phyloP scores from a whole-genome alignment of 2,329 filamentous ascomycete genomes.

The Chaetomium strumarium region DNA sequence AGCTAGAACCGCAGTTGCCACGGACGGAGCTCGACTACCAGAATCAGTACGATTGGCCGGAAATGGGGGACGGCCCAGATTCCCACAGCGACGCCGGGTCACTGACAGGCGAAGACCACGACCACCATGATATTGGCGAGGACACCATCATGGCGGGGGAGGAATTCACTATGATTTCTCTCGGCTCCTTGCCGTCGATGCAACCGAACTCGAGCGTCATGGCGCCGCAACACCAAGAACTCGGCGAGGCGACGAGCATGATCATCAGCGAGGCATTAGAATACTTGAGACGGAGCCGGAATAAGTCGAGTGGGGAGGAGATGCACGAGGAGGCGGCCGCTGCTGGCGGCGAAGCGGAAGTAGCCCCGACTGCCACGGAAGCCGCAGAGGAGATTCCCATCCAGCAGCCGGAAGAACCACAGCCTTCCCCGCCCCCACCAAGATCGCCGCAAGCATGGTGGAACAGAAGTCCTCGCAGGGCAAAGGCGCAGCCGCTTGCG shows the following conservation, averaged over 20 bases:
- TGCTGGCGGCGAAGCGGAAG: neutral
- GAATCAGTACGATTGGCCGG: conserved; percentile 14
- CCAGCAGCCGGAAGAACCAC: neutral
- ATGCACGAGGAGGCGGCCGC: conserved; percentile 1
- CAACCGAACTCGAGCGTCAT: conserved; percentile 35
- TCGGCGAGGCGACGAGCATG: conserved; percentile 51
- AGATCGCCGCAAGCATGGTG: conserved; percentile 8
- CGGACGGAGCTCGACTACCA: conserved; percentile 13
- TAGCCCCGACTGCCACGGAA: neutral
- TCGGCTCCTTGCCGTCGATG: conserved; percentile 49
- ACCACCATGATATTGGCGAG: conserved; percentile 33
- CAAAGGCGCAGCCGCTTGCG: conserved; percentile 20
- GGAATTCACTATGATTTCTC: conserved; percentile 55
- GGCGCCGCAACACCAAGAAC: conserved; percentile 20
- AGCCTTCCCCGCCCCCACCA: neutral
- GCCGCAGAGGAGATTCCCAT: neutral
- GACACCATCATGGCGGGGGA: conserved; percentile 35
- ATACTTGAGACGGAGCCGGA: conserved; percentile 37
- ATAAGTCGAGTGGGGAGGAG: conserved; percentile 12
- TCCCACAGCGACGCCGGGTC: conserved; percentile 27
- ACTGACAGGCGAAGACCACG: conserved; percentile 33
- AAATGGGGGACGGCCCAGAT: conserved; percentile 21
- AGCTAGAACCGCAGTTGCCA: conserved; percentile 5
- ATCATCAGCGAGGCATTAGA: conserved; percentile 53
- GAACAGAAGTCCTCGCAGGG: conserved; percentile 17